phyloP scores from a whole-genome alignment of 2,329 filamentous ascomycete genomes.

The Trichoderma gracile region DNA sequence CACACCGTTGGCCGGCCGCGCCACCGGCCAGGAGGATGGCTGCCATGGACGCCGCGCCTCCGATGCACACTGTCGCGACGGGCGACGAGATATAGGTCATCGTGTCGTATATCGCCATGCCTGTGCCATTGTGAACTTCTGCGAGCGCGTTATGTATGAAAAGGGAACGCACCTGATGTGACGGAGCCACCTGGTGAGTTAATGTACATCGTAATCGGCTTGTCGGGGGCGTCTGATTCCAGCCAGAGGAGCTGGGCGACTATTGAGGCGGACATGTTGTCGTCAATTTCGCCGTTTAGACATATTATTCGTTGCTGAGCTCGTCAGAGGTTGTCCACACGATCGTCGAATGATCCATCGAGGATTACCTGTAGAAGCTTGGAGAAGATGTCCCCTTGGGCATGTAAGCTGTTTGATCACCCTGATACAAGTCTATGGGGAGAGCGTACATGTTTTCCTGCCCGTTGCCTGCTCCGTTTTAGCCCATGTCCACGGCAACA shows the following conservation, averaged over 20 bases:
- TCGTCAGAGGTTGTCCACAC: background rate
- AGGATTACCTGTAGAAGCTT: slow-evolving; percentile 68
- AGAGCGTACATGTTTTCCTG: slow-evolving; percentile 71
- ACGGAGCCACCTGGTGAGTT: slow-evolving; percentile 95
- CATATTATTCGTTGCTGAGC: slow-evolving; percentile 85
- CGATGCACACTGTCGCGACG: slow-evolving; percentile 92
- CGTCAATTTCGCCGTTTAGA: slow-evolving; percentile 88
- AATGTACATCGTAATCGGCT: slow-evolving; percentile 96
- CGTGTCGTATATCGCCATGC: slow-evolving; percentile 93
- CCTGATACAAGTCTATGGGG: too few species aligned
- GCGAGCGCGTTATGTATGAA: slow-evolving; percentile 11
- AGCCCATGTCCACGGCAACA: slow-evolving; percentile 25
- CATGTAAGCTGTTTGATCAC: slow-evolving; percentile 28
- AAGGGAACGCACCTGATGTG: slow-evolving; percentile 56
- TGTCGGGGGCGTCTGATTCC: slow-evolving; percentile 92
- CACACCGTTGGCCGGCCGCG: slow-evolving; percentile 79
- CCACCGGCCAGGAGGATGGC: slow-evolving; percentile 85
- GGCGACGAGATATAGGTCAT: slow-evolving; percentile 96
- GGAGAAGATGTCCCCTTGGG: slow-evolving; percentile 76
- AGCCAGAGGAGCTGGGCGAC: slow-evolving; percentile 97
- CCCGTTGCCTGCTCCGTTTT: slow-evolving; percentile 63
- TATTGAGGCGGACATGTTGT: slow-evolving; percentile 86
- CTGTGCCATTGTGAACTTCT: slow-evolving; percentile 34
- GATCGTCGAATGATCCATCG: background rate
- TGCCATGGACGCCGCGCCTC: slow-evolving; percentile 94